Percentiles rank a stretch among this genome's conserved stretches.
These are phyloP conservation scores for Apophysomyces elegans DNA, from an alignment of 371 early-diverging fungal genomes.

Conservation along the genomic window DNA sequence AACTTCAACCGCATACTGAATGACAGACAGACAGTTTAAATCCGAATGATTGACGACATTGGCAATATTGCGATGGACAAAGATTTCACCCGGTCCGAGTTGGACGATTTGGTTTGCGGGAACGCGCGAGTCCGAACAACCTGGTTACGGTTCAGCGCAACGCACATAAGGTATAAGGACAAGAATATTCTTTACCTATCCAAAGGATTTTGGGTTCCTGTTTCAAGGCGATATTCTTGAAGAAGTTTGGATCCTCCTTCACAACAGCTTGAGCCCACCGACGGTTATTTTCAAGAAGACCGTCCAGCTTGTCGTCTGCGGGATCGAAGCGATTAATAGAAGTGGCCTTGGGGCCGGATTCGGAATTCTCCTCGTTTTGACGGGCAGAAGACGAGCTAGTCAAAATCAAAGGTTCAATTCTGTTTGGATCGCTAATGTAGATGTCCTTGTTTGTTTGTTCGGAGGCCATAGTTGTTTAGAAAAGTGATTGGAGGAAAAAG, in stretches of 20 bases:
- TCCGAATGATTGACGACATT: conserved; percentile 85
- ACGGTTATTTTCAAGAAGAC: conserved; percentile 34
- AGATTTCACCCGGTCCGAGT: conserved; percentile 85
- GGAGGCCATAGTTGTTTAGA: background rate
- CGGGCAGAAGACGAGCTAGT: background rate
- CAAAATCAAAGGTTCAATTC: conserved; percentile 7
- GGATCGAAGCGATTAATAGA: conserved; percentile 32
- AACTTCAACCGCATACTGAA: conserved; percentile 92
- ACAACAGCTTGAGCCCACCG: conserved; percentile 44
- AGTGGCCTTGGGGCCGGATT: background rate
- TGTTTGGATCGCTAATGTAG: conserved; percentile 1
- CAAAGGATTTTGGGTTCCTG: conserved; percentile 91
- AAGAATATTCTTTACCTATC: conserved; percentile 66
- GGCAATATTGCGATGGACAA: conserved; percentile 96
- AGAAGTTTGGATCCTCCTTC: conserved; percentile 43
- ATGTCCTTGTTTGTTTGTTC: background rate
- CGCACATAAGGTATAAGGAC: background rate
- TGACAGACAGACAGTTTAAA: conserved; percentile 79
- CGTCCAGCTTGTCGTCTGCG: conserved; percentile 23
- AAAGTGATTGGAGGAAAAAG: background rate
- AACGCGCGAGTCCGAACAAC: conserved; percentile 92
- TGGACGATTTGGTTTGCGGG: conserved; percentile 71
- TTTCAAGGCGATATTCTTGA: conserved; percentile 58
- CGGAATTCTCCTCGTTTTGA: background rate
- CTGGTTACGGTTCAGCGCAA: conserved; percentile 21